Base-by-base conservation (phyloP, 2,329 filamentous ascomycete genomes). In the Neurospora crassa region DNA sequence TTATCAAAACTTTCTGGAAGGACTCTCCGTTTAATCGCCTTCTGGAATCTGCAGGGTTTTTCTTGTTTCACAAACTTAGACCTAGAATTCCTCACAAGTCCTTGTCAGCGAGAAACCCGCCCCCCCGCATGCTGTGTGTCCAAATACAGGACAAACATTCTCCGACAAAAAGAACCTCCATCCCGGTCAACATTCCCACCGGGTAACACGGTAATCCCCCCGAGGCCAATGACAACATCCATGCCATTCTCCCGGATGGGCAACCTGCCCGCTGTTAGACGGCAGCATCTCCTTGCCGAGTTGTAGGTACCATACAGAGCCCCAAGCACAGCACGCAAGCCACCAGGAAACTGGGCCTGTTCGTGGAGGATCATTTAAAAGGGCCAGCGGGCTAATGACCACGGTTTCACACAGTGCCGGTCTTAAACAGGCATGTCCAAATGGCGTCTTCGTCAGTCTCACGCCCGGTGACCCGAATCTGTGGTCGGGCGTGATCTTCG, bases 401-500 rank as follows among this genome's bases (percentile, higher is more conserved):
- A 24, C 11, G 14, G 69, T 29, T 40, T 67, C 34, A 34, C 16
- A 41, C 81, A 97, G 93, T 81, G 88, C 92, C 73, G 92, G 92
- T 73, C 85, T 97, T 76, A 94, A 92, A 80, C 88, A 92, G 82
- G 90, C 91, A 72, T 94, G 92, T 79, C 94, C 94, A 1, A 89
- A 93, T 71, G 95, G 96, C 70, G 86, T 97, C 73, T 97, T 96
- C 81, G 88, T 97, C 81, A 92, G 88, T 79, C 87, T 97, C 72
- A 92, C 91, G 40, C 92, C 93, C 0, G 92, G 91, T 34, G 91
- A 97, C 78, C 89, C 92, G 20, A 89, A 89, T 18, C 83, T 94
- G 68, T 98, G 95, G 95, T 91, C 90, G 41, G 94, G 93, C n/a
- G 92, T 97, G 24, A 85, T 98, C 40, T 98, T 98, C 79, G 89